Evolutionary conservation across 805 yeast genomes (phyloP), one percentile per base, ranked within the genome.

Genomic region (Saccharomycopsis capsularis): DNA sequence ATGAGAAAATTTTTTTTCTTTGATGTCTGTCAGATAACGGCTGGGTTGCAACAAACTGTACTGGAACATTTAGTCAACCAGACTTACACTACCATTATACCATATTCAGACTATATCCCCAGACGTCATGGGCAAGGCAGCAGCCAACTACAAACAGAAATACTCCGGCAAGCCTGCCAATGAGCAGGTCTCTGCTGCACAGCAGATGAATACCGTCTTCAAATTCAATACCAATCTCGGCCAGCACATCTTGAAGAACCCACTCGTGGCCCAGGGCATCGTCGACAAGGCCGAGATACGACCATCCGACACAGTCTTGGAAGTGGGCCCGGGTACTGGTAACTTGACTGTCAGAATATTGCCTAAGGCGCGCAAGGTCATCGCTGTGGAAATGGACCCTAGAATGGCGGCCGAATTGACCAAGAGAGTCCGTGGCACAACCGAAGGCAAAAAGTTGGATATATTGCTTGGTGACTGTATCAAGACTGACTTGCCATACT

Each of bases 271-370:
- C 4, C 98, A 93, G 64, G 98, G 97, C 15, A 93, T 93, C 64
- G 99, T 93, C 16, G 98, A 93, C 64, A 91, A 91, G 62, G 98
- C 99, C 1, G 84, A 80, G 35, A 84, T 93, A 48, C 84, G 81
- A 59, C 97, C 98, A 2, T 82, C 95, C 27, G 99, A 93, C 62
- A 79, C 81, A 5, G 98, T 93, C 1, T 71, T 93, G 38, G 99
- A 93, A 70, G 96, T 93, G 46, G 99, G 99, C 60, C 99, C 99
- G 2, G 99, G 99, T 79, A 93, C 99, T 0, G 99, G 99, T 70
- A 93, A 93, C 61, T 74, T 93, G 68, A 93, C 99, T 0, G 95
- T 91, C 34, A 75, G 95, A 54, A 93, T 93, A 34, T 67, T 93
- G 48, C 97, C 91, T 59, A 84, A 89, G 64, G 98, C 97, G 0